phyloP scores from a whole-genome alignment of 768 basidiomycete genomes.

The Lactifluus echinatus region DNA sequence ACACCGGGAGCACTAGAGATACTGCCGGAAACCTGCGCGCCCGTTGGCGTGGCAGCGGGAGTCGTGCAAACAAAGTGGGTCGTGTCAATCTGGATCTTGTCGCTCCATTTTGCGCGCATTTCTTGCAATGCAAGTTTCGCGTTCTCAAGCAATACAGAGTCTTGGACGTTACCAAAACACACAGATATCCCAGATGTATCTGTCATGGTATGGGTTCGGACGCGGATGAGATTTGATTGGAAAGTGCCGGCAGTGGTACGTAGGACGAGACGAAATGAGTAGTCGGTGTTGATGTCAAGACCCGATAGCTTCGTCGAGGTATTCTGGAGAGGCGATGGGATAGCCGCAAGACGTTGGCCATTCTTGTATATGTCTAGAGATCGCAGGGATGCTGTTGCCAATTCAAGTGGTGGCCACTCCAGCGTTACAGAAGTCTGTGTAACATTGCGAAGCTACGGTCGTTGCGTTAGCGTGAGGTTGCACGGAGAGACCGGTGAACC shows the following conservation, averaged over 20 bases:
- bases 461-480: background rate
- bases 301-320: conserved; percentile 84
- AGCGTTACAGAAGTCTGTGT: conserved; percentile 96
- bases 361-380: conserved; percentile 92
- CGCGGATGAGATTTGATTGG: conserved; percentile 73
- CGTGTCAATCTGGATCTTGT: conserved; percentile 94
- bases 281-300: conserved; percentile 74
- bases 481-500: conserved; percentile 18
- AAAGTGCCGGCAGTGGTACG: conserved; percentile 89
- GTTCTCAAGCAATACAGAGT: conserved; percentile 66
- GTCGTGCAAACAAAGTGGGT: conserved; percentile 97
- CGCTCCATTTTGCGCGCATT: conserved; percentile 87
- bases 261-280: conserved; percentile 89
- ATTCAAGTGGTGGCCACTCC: conserved; percentile 83
- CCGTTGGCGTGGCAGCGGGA: conserved; percentile 58
- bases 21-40: conserved; percentile 47
- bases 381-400: conserved; percentile 80
- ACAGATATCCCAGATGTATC: conserved; percentile 94
- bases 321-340: conserved; percentile 73
- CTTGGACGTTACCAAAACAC: conserved; percentile 88
- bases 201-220: conserved; percentile 88
- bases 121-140: conserved; percentile 71
- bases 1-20: conserved; percentile 57
- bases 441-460: conserved; percentile 68
- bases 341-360: conserved; percentile 76